Evolutionary conservation across 805 yeast species (phyloP).

Genomic region (Trichomonascus vanleenenianus): DNA sequence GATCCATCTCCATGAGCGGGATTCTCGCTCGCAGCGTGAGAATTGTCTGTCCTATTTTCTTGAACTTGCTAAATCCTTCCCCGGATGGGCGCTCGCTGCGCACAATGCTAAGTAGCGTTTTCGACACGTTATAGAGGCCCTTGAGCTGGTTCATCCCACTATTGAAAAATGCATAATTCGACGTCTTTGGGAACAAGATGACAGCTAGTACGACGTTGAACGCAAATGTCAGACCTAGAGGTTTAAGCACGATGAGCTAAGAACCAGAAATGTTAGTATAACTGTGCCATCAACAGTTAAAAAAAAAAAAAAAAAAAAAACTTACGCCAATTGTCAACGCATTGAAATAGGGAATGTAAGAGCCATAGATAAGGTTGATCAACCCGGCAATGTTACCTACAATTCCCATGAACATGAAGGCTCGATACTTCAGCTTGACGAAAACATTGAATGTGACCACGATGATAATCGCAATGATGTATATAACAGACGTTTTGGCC

Average conservation of each 20-base stretch:
- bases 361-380: slow-evolving; percentile 17
- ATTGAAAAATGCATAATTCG: slow-evolving; percentile 19
- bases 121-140: slow-evolving; percentile 10
- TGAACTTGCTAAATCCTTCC: slow-evolving; percentile 7
- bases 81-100: slow-evolving; percentile 13
- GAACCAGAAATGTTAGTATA: too few species aligned
- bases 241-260: slow-evolving; percentile 14
- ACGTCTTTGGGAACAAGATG: slow-evolving; percentile 24
- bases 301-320: too few species aligned
- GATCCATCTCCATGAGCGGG: slow-evolving; percentile 15
- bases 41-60: slow-evolving; percentile 1
- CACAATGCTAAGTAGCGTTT: slow-evolving; percentile 7
- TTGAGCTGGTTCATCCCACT: slow-evolving; percentile 11
- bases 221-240: slow-evolving; percentile 22
- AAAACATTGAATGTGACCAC: slow-evolving; percentile 16
- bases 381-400: slow-evolving; percentile 18
- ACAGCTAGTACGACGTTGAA: slow-evolving; percentile 17
- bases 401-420: slow-evolving; percentile 17
- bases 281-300: not conserved
- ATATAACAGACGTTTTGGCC: slow-evolving; percentile 16
- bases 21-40: not conserved
- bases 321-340: slow-evolving; percentile 20
- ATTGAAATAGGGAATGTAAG: slow-evolving; percentile 21
- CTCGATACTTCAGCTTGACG: slow-evolving; percentile 12
- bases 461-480: slow-evolving; percentile 19